Conservation (phyloP, 768 basidiomycete genomes). For the Pisolithus marmoratus region DNA sequence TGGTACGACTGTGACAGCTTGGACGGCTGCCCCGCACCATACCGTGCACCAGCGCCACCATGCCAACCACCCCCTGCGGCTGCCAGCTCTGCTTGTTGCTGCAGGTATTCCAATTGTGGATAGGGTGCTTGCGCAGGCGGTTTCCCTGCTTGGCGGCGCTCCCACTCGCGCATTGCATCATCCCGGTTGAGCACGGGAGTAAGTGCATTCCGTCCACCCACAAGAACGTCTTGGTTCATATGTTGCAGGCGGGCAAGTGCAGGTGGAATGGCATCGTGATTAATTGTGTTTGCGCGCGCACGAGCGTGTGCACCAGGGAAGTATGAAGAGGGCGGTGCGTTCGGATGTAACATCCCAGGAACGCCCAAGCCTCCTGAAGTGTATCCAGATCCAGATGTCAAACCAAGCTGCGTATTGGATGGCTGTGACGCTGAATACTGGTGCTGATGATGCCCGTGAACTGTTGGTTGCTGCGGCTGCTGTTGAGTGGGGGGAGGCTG, state of each 20-base stretch:
- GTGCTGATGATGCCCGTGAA: conserved; percentile 6
- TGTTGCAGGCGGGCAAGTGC: conserved; percentile 86
- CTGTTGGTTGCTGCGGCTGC: conserved; percentile 10
- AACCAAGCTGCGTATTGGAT: conserved; percentile 13
- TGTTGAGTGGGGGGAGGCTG: conserved; percentile 26
- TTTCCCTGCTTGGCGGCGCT: conserved; percentile 76
- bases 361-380: conserved; percentile 16
- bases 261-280: conserved; percentile 87
- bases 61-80: conserved; percentile 60
- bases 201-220: conserved; percentile 66
- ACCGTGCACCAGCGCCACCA: conserved; percentile 32
- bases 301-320: conserved; percentile 53
- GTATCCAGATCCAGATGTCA: conserved; percentile 13
- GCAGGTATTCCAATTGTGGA: conserved; percentile 85
- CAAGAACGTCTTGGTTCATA: conserved; percentile 80
- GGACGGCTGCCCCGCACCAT: conserved; percentile 35
- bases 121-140: conserved; percentile 69
- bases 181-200: conserved; percentile 94
- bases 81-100: conserved; percentile 88
- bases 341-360: conserved; percentile 36
- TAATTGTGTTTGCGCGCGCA: conserved; percentile 87
- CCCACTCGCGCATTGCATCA: conserved; percentile 95
- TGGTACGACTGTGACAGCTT: conserved; percentile 28
- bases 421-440: conserved; percentile 23
- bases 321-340: conserved; percentile 59